Evolutionary conservation across 2,329 filamentous ascomycete genomes (phyloP).

Genomic region (Didymella exigua): DNA sequence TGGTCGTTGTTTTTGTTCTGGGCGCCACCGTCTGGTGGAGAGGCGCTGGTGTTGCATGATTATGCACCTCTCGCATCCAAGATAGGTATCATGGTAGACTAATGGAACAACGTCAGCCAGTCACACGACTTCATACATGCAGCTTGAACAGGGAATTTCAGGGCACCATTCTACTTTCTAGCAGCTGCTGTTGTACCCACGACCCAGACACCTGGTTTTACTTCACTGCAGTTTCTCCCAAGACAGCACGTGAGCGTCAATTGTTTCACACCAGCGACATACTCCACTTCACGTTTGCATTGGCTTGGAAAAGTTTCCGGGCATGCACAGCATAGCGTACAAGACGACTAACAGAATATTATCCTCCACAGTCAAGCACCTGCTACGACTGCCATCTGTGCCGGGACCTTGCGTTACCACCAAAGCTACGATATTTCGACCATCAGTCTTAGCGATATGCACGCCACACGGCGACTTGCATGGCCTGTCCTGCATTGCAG

Average conservation of each 20-base stretch:
- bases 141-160: neutral
- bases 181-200: slow-evolving; percentile 1
- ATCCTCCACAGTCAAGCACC: neutral
- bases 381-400: neutral
- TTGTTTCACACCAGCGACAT: neutral
- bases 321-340: neutral
- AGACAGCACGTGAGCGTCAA: slow-evolving; percentile 2
- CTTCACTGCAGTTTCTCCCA: neutral
- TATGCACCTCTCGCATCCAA: neutral
- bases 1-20: slow-evolving; percentile 77
- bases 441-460: neutral
- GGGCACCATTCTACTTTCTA: neutral
- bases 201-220: slow-evolving; percentile 8
- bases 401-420: neutral
- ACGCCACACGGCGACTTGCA: slow-evolving; percentile 1
- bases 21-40: slow-evolving; percentile 62
- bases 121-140: neutral
- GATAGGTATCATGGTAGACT: slow-evolving; percentile 10
- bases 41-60: slow-evolving; percentile 41
- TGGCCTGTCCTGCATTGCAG: neutral
- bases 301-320: neutral
- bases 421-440: neutral
- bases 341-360: neutral
- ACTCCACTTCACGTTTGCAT: neutral
- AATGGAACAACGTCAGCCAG: slow-evolving; percentile 9